phyloP scores from a whole-genome alignment of 768 basidiomycete genomes.

The Panellus pusillus region DNA sequence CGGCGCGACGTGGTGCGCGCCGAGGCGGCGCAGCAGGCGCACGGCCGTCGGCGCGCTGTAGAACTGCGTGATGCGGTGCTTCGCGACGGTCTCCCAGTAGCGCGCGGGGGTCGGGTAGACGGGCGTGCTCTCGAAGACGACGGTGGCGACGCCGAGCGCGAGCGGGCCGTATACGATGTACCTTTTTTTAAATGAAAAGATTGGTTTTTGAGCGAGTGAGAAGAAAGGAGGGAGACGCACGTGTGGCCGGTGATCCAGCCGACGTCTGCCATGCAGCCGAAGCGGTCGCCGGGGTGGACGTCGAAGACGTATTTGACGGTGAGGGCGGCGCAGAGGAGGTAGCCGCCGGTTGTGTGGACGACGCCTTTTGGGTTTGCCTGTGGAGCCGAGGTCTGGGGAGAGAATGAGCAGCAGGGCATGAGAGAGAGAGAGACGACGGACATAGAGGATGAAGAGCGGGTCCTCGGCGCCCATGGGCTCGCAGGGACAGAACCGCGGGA shows the following conservation, averaged over 20 bases:
- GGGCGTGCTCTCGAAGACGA: conserved; percentile 94
- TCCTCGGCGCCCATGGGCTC: conserved; percentile 92
- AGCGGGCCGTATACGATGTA: conserved; percentile 97
- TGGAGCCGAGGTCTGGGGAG: conserved; percentile 81
- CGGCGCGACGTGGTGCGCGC: conserved; percentile 79
- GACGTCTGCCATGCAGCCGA: conserved; percentile 98
- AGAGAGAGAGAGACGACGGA: conserved; percentile 40
- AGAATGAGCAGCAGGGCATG: neutral
- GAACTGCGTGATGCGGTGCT: conserved; percentile 93
- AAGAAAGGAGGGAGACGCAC: conserved; percentile 33
- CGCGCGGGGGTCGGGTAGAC: conserved; percentile 94
- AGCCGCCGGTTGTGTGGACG: conserved; percentile 86
- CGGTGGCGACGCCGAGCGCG: conserved; percentile 78
- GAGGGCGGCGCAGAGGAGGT: conserved; percentile 87
- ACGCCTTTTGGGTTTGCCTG: conserved; percentile 98
- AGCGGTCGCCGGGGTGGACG: conserved; percentile 92
- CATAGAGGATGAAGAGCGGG: conserved; percentile 97
- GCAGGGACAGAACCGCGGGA: conserved; percentile 66
- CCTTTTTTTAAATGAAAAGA: conserved; percentile 33
- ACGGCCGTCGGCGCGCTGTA: conserved; percentile 96
- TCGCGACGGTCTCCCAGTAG: conserved; percentile 96
- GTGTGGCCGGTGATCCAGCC: conserved; percentile 99
- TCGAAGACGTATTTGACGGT: conserved; percentile 99
- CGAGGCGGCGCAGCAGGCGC: conserved; percentile 82
- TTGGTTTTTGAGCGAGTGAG: neutral